Evolutionary conservation across 2,329 filamentous ascomycete genomes (phyloP).

Genomic region (Microcyclosporella mali): DNA sequence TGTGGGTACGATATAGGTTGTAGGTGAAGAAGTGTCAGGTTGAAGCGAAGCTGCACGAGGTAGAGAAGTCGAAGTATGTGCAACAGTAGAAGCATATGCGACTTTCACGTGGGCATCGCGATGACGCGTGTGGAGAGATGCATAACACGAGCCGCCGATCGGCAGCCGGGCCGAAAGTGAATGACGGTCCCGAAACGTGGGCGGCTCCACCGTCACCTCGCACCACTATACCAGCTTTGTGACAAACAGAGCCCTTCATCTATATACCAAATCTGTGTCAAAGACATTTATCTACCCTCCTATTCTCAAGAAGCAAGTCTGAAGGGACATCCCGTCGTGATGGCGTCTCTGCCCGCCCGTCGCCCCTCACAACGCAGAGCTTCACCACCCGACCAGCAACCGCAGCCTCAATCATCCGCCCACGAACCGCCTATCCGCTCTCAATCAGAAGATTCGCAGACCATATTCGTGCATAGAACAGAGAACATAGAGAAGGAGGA

Average conservation of each 20-base stretch:
- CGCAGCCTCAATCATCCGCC: conserved; percentile 11
- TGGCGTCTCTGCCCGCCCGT: conserved; percentile 39
- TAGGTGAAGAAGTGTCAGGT: neutral
- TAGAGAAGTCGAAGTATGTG: no score
- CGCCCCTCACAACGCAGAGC: conserved; percentile 20
- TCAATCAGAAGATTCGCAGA: conserved; percentile 42
- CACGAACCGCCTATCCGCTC: conserved; percentile 25
- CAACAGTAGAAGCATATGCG: no score
- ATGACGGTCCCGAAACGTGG: no score
- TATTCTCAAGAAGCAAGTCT: neutral
- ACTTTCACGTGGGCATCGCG: no score
- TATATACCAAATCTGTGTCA: neutral
- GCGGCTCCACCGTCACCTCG: no score
- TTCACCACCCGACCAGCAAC: conserved; percentile 15
- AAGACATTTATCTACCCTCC: neutral
- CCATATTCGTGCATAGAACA: conserved; percentile 38
- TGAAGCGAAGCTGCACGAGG: neutral
- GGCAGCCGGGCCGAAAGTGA: neutral
- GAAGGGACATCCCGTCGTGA: conserved; percentile 16
- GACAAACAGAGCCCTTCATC: no score
- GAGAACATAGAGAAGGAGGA: conserved; percentile 10
- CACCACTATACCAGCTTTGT: no score
- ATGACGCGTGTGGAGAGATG: no score
- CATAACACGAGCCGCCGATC: no score
- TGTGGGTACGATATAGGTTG: neutral